Evolutionary conservation across 2,329 filamentous ascomycete species (phyloP).

Genomic region (Hirsutella minnesotensis): DNA sequence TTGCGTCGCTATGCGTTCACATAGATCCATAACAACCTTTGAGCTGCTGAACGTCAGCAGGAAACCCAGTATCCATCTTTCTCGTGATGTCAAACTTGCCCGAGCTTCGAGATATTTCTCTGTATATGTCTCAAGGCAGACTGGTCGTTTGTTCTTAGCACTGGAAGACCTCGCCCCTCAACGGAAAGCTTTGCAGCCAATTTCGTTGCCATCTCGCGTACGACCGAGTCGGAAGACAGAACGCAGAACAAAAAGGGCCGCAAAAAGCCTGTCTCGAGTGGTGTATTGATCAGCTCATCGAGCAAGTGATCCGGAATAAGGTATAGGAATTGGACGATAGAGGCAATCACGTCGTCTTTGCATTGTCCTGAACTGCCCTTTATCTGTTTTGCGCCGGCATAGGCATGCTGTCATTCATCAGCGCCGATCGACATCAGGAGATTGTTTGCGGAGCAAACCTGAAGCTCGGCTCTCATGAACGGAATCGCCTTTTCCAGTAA

Average conservation of each 20-base stretch:
- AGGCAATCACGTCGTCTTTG: background rate
- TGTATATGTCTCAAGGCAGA: slow-evolving; percentile 16
- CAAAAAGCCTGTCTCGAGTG: slow-evolving; percentile 23
- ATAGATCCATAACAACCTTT: slow-evolving; percentile 32
- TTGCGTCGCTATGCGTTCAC: slow-evolving; percentile 32
- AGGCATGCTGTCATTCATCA: background rate
- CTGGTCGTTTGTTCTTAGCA: slow-evolving; percentile 12
- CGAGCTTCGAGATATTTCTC: slow-evolving; percentile 40
- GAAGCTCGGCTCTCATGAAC: slow-evolving; percentile 44
- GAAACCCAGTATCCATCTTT: no score
- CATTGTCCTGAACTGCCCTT: background rate
- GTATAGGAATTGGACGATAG: slow-evolving; percentile 39
- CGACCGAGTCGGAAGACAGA: slow-evolving; percentile 36
- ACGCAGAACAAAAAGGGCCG: slow-evolving; percentile 42
- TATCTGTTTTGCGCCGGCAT: background rate
- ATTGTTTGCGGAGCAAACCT: slow-evolving; percentile 26
- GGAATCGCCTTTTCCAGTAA: slow-evolving; percentile 43
- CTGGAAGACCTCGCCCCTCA: slow-evolving; percentile 14
- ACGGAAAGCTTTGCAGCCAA: slow-evolving; percentile 37
- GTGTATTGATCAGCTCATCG: slow-evolving; percentile 15
- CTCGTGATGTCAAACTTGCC: slow-evolving; percentile 29
- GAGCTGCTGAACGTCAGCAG: slow-evolving; percentile 11
- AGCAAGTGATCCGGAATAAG: slow-evolving; percentile 29
- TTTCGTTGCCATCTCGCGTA: slow-evolving; percentile 34
- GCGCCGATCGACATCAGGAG: background rate